Conservation (phyloP, 805 yeast genomes). For the Saturnispora galanensis region DNA sequence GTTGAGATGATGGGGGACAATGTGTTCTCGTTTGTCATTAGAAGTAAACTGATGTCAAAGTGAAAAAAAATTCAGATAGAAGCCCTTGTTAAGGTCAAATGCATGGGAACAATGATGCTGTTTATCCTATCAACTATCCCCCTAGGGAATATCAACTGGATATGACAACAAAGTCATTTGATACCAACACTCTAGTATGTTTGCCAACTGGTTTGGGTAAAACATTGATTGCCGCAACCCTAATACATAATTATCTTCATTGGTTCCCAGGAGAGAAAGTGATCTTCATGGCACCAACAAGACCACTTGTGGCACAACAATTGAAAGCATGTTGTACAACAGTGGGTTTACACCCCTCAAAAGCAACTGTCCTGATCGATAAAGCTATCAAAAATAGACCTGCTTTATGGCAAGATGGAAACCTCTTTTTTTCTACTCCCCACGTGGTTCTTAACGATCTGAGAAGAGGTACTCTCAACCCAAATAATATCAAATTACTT, state of each 20-base stretch:
- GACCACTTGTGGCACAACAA: slow-evolving; percentile 94
- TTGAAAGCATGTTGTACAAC: slow-evolving; percentile 84
- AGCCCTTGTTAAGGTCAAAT: not conserved
- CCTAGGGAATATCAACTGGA: slow-evolving; percentile 82
- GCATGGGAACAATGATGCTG: not conserved
- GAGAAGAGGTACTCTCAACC: slow-evolving; percentile 61
- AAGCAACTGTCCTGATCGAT: slow-evolving; percentile 66
- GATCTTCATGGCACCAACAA: slow-evolving; percentile 93
- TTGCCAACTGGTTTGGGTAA: slow-evolving; percentile 97
- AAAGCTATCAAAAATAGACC: slow-evolving; percentile 49
- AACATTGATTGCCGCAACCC: slow-evolving; percentile 90
- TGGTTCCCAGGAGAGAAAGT: slow-evolving; percentile 80
- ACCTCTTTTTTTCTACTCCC: slow-evolving; percentile 91
- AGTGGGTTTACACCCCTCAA: slow-evolving; percentile 69
- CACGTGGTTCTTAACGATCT: slow-evolving; percentile 93
- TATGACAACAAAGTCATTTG: slow-evolving; percentile 64
- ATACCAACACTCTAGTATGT: slow-evolving; percentile 72
- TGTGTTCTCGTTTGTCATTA: not conserved
- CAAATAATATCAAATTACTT: slow-evolving; percentile 61
- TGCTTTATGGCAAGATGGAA: slow-evolving; percentile 64
- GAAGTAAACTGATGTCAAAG: too few species aligned
- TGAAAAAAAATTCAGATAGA: too few species aligned
- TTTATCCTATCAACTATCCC: slow-evolving; percentile 81
- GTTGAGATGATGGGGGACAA: not conserved
- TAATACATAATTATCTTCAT: slow-evolving; percentile 78